phyloP scores from a whole-genome alignment of 371 early-diverging fungal species.

The Mucor velutinosus region DNA sequence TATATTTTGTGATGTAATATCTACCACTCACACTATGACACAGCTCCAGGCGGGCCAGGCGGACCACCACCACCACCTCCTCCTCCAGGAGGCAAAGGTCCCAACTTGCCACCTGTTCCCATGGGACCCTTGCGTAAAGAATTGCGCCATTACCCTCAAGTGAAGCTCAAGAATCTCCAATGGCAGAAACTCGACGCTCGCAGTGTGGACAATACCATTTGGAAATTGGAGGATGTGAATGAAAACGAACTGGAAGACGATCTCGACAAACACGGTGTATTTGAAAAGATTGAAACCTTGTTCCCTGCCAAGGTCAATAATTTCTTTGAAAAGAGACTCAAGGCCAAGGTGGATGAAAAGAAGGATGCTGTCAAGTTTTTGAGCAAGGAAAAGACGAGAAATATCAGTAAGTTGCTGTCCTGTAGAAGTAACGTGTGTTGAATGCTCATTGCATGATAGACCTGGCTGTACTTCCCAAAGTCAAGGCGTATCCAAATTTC shows the following conservation, averaged over 20 bases:
- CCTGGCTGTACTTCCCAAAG: constrained; percentile 42
- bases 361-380: constrained; percentile 47
- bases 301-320: constrained; percentile 48
- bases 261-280: constrained; percentile 35
- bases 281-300: constrained; percentile 38
- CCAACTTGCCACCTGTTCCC: constrained; percentile 23
- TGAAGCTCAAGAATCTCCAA: constrained; percentile 49
- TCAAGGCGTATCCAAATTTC: constrained; percentile 29
- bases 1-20: background rate
- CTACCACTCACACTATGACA: background rate
- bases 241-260: constrained; percentile 41
- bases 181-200: constrained; percentile 51
- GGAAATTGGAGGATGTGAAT: constrained; percentile 36
- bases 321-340: constrained; percentile 40
- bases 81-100: constrained; percentile 23
- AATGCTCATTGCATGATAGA: constrained; percentile 20
- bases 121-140: constrained; percentile 40
- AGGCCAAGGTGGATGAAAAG: constrained; percentile 36
- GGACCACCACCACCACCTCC: constrained; percentile 33
- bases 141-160: constrained; percentile 43
- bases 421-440: no score
- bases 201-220: constrained; percentile 42
- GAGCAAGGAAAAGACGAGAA: constrained; percentile 40
- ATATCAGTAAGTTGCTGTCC: constrained; percentile 43
- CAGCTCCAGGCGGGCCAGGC: constrained; percentile 16